Conservation (phyloP, 1,139 yeast species). For the Nakaseomyces bracarensis region DNA sequence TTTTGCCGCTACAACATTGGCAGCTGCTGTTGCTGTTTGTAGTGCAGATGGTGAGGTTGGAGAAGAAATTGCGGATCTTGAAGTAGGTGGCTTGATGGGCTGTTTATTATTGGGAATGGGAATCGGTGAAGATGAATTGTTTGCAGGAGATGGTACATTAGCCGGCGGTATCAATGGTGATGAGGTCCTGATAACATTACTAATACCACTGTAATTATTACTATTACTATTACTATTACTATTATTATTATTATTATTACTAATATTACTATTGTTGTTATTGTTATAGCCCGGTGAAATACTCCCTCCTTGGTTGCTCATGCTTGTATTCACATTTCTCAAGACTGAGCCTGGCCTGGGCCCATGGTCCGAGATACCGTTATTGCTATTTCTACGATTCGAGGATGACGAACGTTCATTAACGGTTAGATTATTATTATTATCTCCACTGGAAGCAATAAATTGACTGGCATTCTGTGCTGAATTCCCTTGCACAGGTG, state of each 20-base stretch:
- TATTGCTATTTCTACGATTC: background rate
- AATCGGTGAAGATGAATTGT: background rate
- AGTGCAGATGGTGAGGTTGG: background rate
- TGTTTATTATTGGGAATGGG: background rate
- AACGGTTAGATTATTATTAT: background rate
- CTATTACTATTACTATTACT: no score
- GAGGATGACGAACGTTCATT: background rate
- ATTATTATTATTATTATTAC: no score
- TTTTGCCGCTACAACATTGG: constrained; percentile 2
- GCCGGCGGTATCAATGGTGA: background rate
- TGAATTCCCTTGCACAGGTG: background rate
- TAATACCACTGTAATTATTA: no score
- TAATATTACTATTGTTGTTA: background rate
- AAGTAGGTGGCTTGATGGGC: background rate
- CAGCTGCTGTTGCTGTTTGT: constrained; percentile 1
- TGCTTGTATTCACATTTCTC: background rate
- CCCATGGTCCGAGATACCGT: background rate
- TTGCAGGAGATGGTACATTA: background rate
- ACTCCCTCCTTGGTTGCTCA: background rate
- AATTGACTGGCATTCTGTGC: background rate
- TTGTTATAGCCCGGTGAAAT: background rate
- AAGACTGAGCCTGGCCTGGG: background rate
- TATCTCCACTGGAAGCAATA: background rate
- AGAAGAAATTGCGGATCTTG: background rate
- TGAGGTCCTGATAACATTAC: no score